phyloP scores from a whole-genome alignment of 73 alveolate species.

The Durusdinium trenchii region DNA sequence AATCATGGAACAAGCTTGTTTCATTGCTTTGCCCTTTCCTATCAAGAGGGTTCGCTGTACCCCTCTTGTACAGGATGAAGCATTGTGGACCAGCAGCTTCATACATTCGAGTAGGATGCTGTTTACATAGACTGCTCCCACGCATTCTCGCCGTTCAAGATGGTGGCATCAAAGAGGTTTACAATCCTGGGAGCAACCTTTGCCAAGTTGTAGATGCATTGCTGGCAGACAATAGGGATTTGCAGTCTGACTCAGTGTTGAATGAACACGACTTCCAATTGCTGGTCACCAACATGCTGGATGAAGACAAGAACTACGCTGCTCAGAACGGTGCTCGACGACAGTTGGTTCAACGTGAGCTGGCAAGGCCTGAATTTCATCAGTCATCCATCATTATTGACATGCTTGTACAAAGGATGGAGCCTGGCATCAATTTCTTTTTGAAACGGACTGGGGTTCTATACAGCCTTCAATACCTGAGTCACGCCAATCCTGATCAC shows the following conservation, averaged over 20 bases:
- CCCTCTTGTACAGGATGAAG: slow-evolving; percentile 4
- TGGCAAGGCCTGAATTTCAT: not conserved
- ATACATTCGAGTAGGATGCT: not conserved
- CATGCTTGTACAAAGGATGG: not conserved
- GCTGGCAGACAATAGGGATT: not conserved
- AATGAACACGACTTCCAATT: not conserved
- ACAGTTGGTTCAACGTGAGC: not conserved
- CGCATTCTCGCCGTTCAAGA: not conserved
- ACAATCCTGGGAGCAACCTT: not conserved
- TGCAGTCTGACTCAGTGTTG: not conserved
- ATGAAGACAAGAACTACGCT: not conserved
- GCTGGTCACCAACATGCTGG: not conserved
- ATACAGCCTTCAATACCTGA: not conserved
- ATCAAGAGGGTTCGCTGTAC: not conserved
- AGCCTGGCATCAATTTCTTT: not conserved
- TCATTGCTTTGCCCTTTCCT: not conserved
- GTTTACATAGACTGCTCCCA: not conserved
- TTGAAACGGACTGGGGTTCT: not conserved
- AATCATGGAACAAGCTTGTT: not conserved
- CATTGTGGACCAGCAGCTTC: slow-evolving; percentile 16
- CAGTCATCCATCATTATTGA: slow-evolving; percentile 18
- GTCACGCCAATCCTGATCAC: not conserved
- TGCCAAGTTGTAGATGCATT: not conserved
- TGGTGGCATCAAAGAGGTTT: not conserved
- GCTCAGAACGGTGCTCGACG: not conserved